Evolutionary conservation across 2,329 filamentous ascomycete species (phyloP).

Genomic region (Nemania abortiva): DNA sequence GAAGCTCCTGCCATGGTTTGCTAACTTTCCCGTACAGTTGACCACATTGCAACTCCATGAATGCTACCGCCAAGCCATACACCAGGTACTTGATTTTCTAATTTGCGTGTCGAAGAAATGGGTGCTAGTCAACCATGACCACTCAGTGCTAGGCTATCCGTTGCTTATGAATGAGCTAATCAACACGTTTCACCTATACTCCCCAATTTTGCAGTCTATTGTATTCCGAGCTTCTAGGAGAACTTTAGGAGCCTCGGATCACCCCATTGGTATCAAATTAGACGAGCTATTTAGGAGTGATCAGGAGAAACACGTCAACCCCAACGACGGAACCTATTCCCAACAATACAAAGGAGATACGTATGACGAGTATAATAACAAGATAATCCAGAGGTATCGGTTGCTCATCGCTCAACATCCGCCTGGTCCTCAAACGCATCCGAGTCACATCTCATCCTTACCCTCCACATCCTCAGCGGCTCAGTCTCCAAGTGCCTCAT

Average conservation of each 20-base stretch:
- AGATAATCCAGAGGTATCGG: constrained; percentile 40
- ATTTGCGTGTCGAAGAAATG: constrained; percentile 57
- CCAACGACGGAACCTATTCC: constrained; percentile 39
- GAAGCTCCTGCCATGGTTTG: constrained; percentile 52
- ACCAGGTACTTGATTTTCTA: constrained; percentile 60
- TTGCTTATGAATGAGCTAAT: constrained; percentile 69
- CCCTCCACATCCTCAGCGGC: constrained; percentile 20
- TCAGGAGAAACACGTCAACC: constrained; percentile 49
- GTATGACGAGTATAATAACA: constrained; percentile 43
- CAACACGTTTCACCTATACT: constrained; percentile 60
- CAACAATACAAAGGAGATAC: constrained; percentile 11
- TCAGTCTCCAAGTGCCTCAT: constrained; percentile 16
- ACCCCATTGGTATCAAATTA: constrained; percentile 50
- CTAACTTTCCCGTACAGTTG: constrained; percentile 53
- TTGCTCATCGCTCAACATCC: constrained; percentile 30
- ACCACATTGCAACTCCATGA: constrained; percentile 27
- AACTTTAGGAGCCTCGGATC: constrained; percentile 58
- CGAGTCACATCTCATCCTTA: constrained; percentile 26
- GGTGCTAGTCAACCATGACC: constrained; percentile 53
- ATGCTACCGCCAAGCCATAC: constrained; percentile 41
- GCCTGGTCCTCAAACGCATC: constrained; percentile 6
- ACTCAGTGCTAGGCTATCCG: constrained; percentile 59
- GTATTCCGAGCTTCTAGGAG: constrained; percentile 65
- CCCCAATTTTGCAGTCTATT: constrained; percentile 64
- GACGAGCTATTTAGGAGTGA: constrained; percentile 55